Evolutionary conservation across 176 grass and related monocot genomes (phyloP).

Genomic region (Chrysopogon serrulatus): DNA sequence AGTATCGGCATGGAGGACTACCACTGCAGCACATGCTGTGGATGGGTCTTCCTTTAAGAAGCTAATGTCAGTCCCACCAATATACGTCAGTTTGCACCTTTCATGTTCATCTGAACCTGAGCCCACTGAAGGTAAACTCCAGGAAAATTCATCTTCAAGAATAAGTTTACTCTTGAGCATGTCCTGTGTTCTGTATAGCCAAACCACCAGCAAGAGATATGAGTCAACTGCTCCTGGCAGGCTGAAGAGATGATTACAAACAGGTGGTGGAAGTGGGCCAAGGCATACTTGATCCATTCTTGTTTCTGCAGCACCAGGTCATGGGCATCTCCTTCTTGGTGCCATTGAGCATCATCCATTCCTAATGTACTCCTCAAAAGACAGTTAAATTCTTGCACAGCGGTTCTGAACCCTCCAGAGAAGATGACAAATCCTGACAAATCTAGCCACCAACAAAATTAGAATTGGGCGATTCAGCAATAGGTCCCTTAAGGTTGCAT

Average conservation of each 20-base stretch:
- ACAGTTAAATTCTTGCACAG: neutral
- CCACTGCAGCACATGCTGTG: constrained; percentile 56
- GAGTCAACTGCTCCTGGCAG: neutral
- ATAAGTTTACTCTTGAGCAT: constrained; percentile 57
- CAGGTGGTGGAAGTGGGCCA: neutral
- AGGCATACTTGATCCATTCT: constrained; percentile 48
- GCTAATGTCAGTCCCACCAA: constrained; percentile 86
- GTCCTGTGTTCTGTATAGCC: constrained; percentile 59
- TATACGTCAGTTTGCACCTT: constrained; percentile 43
- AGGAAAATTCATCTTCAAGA: constrained; percentile 62
- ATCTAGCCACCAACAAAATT: neutral
- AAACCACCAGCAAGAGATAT: neutral
- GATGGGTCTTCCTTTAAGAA: constrained; percentile 75
- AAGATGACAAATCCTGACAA: neutral
- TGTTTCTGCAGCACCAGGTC: constrained; percentile 29
- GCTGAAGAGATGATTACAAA: neutral
- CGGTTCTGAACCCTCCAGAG: neutral
- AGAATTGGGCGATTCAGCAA: neutral
- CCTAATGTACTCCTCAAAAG: neutral
- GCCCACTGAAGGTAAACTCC: constrained; percentile 39
- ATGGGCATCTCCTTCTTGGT: constrained; percentile 4
- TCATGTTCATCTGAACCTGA: constrained; percentile 13
- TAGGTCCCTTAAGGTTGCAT: neutral
- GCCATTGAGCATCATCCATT: constrained; percentile 15
- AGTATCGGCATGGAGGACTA: constrained; percentile 61